Base-by-base conservation (phyloP, 768 basidiomycete genomes). In the Pleurotus tuoliensis region DNA sequence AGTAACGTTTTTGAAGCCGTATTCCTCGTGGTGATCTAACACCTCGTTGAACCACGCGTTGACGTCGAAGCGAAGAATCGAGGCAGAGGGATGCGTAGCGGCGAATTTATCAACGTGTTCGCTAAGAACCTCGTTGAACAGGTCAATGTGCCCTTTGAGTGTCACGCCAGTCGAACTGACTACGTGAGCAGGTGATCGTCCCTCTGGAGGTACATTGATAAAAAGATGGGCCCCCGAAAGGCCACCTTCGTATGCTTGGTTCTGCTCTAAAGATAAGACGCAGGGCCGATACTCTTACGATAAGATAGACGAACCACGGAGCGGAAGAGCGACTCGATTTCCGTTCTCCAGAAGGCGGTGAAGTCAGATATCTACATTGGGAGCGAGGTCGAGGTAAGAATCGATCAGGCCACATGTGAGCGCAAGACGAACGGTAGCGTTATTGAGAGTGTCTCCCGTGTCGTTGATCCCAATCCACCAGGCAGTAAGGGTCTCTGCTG, bases 391-490 rank as follows among this genome's bases (percentile, higher is more conserved):
- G 30, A 3, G 2, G 30, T 25, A 25, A 25, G 1, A 25, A 25
- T 4, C 5, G 24, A 5, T 34, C 30, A 3, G 8, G 30, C 30
- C 30, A 34, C 30, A 3, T 34, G 30, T 34, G 30, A 34, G 30
- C 30, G 11, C 30, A 11, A 34, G 15, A 38, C 7, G 7, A 59
- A 24, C 70, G 12, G 72, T 72, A 8, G 70, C 55, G 58, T 80
- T 81, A 25, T 63, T 64, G 22, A 77, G 53, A 1, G 76, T 76
- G 62, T 83, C 82, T 8, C 80, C 78, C 7, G 80, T 82, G 60
- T 82, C 81, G 66, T 82, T 83, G 53, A 82, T 82, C 7, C 82
- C 81, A 56, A 82, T 82, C 80, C 80, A 83, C 81, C 81, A 83
- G 3, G 73, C 69, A 3, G 78, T 76, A 27, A 82, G 64, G 2